phyloP scores from a whole-genome alignment of 352 stramenopile genomes.

The Thalassiosira livingstoniorum region DNA sequence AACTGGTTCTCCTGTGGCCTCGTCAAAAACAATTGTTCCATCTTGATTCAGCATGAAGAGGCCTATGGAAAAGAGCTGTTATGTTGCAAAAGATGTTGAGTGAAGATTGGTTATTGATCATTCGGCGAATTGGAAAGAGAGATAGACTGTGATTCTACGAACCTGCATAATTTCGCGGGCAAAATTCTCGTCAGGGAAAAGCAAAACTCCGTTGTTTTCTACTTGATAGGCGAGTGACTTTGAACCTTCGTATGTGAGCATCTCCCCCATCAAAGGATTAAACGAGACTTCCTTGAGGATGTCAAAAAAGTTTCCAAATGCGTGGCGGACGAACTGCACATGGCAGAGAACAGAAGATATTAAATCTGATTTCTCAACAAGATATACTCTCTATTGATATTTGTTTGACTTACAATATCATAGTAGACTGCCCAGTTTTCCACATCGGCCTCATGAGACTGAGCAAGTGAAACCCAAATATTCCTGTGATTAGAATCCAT shows the following conservation, averaged over 20 bases:
- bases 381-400: too few relatives aligned
- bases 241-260: conserved; percentile 68
- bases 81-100: too few relatives aligned
- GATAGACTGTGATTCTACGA: too few relatives aligned
- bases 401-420: conserved; percentile 73
- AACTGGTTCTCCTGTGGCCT: conserved; percentile 48
- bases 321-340: conserved; percentile 72
- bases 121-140: too few relatives aligned
- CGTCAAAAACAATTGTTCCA: conserved; percentile 66
- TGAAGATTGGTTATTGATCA: too few relatives aligned
- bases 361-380: background rate
- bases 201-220: conserved; percentile 32
- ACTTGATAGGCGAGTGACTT: conserved; percentile 48
- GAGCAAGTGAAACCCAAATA: conserved; percentile 36
- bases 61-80: conserved; percentile 79
- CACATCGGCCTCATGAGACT: conserved; percentile 28
- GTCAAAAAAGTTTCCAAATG: conserved; percentile 80
- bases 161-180: conserved; percentile 59
- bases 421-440: conserved; percentile 69
- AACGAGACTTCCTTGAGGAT: conserved; percentile 77
- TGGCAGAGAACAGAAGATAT: background rate
- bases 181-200: background rate
- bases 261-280: conserved; percentile 72
- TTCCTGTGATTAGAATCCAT: too few relatives aligned
- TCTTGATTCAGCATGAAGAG: conserved; percentile 66